Evolutionary conservation across 1,284 basidiomycete genomes (phyloP).

Genomic region (Trichosporon sp.): DNA sequence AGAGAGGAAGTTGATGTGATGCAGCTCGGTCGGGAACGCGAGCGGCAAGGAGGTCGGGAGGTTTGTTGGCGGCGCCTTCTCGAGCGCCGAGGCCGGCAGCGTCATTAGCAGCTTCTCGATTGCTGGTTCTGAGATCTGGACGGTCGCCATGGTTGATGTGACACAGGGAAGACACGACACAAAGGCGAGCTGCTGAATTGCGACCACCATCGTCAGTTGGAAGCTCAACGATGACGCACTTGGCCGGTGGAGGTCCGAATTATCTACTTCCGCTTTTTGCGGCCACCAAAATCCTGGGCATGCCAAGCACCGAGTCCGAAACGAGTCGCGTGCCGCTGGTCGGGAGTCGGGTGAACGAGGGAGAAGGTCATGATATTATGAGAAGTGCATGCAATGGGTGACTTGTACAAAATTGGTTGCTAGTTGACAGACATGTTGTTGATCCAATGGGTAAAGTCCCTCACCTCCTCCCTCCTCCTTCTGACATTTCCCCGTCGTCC

Average conservation of each 20-base stretch:
- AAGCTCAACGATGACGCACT: slow-evolving; percentile 15
- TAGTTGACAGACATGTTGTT: slow-evolving; percentile 11
- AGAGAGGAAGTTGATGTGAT: slow-evolving; percentile 42
- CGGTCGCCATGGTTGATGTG: slow-evolving; percentile 22
- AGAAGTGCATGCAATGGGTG: slow-evolving; percentile 20
- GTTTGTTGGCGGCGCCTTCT: slow-evolving; percentile 33
- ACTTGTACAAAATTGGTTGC: slow-evolving; percentile 16
- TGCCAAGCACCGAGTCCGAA: neutral
- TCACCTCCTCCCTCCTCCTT: slow-evolving; percentile 9
- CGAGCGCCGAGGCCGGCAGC: slow-evolving; percentile 26
- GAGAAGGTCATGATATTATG: slow-evolving; percentile 13
- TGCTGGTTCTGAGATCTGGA: slow-evolving; percentile 28
- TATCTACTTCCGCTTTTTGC: slow-evolving; percentile 18
- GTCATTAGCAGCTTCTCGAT: slow-evolving; percentile 26
- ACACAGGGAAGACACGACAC: neutral
- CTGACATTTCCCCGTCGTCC: slow-evolving; percentile 2
- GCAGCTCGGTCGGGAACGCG: slow-evolving; percentile 41
- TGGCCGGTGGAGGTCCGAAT: slow-evolving; percentile 10
- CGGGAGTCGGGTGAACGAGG: neutral
- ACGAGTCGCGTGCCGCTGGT: slow-evolving; percentile 8
- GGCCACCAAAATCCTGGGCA: slow-evolving; percentile 4
- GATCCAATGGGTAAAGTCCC: slow-evolving; percentile 18
- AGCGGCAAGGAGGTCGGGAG: slow-evolving; percentile 43
- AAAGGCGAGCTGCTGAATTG: slow-evolving; percentile 11
- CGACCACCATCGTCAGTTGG: slow-evolving; percentile 2